Evolutionary conservation across 2,329 filamentous ascomycete genomes (phyloP), one percentile per base, ranked within the genome.

Genomic region (Aspergillus tanneri): DNA sequence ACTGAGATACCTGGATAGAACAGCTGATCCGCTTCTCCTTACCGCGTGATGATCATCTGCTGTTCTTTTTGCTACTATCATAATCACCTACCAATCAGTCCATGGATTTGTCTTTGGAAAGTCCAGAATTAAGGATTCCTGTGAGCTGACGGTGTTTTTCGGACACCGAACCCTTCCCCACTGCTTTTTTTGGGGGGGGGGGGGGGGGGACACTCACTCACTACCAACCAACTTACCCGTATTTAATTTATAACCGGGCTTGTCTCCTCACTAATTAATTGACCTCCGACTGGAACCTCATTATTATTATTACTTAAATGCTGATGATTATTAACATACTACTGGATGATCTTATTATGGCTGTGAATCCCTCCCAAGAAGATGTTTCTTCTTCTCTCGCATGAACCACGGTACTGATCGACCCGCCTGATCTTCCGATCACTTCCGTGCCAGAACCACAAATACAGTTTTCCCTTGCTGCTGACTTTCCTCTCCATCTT

Each of bases 361-460:
- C 30, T 32, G 28, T 8, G 16, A 18, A 14, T 14, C 30, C 23
- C 30, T 14, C 37, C n/a, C 38, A 22, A 42, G 27, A 35, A 36
- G 34, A 14, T 24, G 27, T 38, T 27, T 18, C 21, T 35, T 38
- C 23, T 18, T 18, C 27, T 21, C 44, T 39, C 39, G 14, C 19
- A 25, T 19, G 24, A 41, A 21, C 32, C 21, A n/a, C 24, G n/a
- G 11, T 36, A 32, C 27, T 30, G 30, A 41, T 45, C 5, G 30
- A 41, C 21, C 37, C 36, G 24, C 28, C 14, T 37, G 28, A 28
- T 9, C 45, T 45, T 45, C 49, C 49, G 45, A 37, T 30, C 37
- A 19, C 51, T 43, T 54, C 51, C 51, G 51, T 14, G 12, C 23
- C 22, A 27, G 6, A 18, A 18, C 21, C 41, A 36, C 4, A 8